phyloP scores from a whole-genome alignment of 192 early-diverging fungal species.

The Linnemannia zychae region DNA sequence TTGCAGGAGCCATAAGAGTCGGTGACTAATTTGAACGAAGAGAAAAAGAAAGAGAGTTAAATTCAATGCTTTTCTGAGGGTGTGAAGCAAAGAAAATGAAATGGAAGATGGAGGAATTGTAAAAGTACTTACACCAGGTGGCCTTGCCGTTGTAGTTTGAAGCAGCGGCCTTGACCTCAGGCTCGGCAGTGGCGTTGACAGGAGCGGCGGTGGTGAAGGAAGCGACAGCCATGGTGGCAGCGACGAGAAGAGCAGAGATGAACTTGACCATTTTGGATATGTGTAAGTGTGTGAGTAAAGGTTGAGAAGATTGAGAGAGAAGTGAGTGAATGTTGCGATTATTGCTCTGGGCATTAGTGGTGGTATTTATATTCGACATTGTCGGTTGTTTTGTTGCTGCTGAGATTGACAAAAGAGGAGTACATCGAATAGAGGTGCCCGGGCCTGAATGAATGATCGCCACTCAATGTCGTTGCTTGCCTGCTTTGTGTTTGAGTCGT shows the following conservation, averaged over 20 bases:
- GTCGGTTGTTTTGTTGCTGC: not conserved
- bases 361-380: not conserved
- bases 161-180: slow-evolving; percentile 15
- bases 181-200: slow-evolving; percentile 12
- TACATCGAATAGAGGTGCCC: no score
- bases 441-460: no score
- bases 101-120: not conserved
- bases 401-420: no score
- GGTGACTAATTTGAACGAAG: slow-evolving; percentile 9
- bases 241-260: slow-evolving; percentile 11
- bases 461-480: no score
- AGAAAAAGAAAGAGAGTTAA: not conserved
- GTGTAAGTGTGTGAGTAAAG: not conserved
- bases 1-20: slow-evolving; percentile 48
- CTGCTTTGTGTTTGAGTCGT: no score
- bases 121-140: slow-evolving; percentile 50
- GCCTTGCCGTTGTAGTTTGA: slow-evolving; percentile 36
- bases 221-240: slow-evolving; percentile 20
- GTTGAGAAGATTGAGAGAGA: not conserved
- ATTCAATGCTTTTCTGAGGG: not conserved
- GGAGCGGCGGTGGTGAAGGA: slow-evolving; percentile 7
- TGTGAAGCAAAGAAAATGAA: not conserved
- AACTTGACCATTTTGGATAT: slow-evolving; percentile 37
- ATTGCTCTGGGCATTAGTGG: not conserved
- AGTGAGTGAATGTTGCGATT: not conserved